Conservation (phyloP, 495 filamentous ascomycete species). For the Beverwykella pulmonaria region DNA sequence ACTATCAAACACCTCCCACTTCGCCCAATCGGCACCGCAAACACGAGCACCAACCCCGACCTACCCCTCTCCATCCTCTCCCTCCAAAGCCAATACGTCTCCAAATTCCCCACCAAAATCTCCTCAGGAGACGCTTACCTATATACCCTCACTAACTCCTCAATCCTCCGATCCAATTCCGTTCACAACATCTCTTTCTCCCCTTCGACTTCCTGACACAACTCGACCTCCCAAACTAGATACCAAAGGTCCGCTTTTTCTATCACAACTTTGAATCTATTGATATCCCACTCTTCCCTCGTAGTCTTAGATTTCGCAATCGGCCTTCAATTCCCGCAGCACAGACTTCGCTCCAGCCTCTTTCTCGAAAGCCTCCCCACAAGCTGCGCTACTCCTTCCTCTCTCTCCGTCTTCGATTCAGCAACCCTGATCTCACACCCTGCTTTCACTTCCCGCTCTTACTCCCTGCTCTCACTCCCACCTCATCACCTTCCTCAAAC, state of each 20-base stretch:
- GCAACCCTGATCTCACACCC: too few relatives aligned
- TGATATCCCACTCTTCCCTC: constrained; percentile 5
- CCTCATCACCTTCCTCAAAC: too few relatives aligned
- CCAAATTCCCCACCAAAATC: constrained; percentile 5
- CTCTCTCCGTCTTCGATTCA: too few relatives aligned
- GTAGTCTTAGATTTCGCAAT: constrained; percentile 6
- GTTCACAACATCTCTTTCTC: not conserved
- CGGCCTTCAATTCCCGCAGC: not conserved
- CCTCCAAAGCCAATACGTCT: constrained; percentile 8
- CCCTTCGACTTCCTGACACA: not conserved
- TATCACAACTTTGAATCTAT: constrained; percentile 4
- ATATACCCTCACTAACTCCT: constrained; percentile 4
- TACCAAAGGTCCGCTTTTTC: constrained; percentile 12
- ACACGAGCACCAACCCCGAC: not conserved
- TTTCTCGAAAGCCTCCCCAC: not conserved
- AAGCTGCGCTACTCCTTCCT: not conserved
- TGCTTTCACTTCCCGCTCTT: too few relatives aligned
- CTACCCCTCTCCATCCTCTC: constrained; percentile 1
- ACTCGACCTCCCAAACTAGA: not conserved
- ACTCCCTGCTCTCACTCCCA: too few relatives aligned
- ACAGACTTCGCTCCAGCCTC: not conserved
- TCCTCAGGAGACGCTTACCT: not conserved
- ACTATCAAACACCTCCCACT: too few relatives aligned
- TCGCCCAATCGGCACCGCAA: not conserved
- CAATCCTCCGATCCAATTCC: not conserved